Evolutionary conservation across 106 monocot genomes (phyloP), one percentile per base, ranked within the genome.

Genomic region (Posidonia australis): DNA sequence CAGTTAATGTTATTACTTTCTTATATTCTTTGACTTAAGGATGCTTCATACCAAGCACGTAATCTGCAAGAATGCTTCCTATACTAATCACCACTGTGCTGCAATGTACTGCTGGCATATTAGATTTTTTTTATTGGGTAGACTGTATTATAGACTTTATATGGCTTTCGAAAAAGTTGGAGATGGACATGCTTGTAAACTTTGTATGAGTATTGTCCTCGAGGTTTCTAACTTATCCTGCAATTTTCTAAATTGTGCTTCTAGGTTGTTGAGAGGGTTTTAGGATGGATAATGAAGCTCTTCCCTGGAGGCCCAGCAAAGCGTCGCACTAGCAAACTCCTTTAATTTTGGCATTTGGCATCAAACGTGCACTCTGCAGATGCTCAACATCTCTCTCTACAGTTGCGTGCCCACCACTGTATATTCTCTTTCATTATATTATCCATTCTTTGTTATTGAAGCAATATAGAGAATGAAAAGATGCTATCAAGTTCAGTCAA

Each of bases 271-370:
- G 98, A 99, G 70, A 87, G 88, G 65, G 98, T 88, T 13, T 68
- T 91, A 67, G 78, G 91, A 44, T 99, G 98, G 98, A 99, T 99
- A 72, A 83, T 99, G 85, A 99, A 85, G 72, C 79, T 99, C 43
- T 99, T 99, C 52, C 98, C 98, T 20, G 85, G 91, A 29, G 98
- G 98, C 18, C 87, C 87, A 20, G 60, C 83, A 44, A 99, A 88
- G 46, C 87, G 98, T 18, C 87, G 98, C 5, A 81, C 88, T 18
- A 91, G 91, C 77, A 99, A 99, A 56, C 83, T 85, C 79, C 77
- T 99, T 12, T 91, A 64, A 81, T 72, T 16, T 44, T 13, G 2
- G 28, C 18, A 42, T 30, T 10, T 41, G 32, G 48, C 13, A 12
- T 49, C 4, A 19, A 62, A 43, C 29, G 61, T 30, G 18, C 29